phyloP scores from a whole-genome alignment of 1,139 yeast species.

The Hemisphaericaspora xylofermentans region DNA sequence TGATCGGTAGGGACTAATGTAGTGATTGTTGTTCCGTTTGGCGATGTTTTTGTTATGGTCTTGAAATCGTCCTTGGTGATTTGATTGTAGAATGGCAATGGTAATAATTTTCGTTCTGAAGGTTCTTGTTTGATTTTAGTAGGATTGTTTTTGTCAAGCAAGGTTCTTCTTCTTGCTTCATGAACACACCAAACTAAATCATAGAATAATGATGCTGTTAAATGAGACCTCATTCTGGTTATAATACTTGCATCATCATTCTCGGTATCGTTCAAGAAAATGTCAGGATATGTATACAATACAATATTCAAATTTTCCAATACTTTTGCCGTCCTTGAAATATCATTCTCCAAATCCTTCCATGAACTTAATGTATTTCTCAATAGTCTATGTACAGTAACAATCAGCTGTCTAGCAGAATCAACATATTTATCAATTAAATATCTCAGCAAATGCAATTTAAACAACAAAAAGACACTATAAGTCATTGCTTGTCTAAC shows the following conservation, averaged over 20 bases:
- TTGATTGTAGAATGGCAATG: conserved; percentile 90
- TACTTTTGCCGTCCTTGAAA: conserved; percentile 90
- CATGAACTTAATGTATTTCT: conserved; percentile 89
- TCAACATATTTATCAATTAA: conserved; percentile 77
- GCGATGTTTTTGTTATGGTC: conserved; percentile 81
- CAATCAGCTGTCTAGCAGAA: conserved; percentile 89
- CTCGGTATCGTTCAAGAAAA: conserved; percentile 42
- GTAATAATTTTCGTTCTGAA: conserved; percentile 45
- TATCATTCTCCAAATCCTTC: conserved; percentile 88
- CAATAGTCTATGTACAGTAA: conserved; percentile 83
- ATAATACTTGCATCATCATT: conserved; percentile 59
- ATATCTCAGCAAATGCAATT: conserved; percentile 77
- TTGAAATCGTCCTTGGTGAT: conserved; percentile 90
- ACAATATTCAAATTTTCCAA: conserved; percentile 87
- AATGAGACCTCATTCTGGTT: conserved; percentile 85
- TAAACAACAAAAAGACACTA: conserved; percentile 76
- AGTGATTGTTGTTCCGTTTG: conserved; percentile 89
- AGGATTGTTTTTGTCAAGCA: conserved; percentile 42
- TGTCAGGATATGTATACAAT: conserved; percentile 81
- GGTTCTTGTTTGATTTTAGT: conserved; percentile 1
- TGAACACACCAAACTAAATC: conserved; percentile 95
- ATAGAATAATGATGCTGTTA: conserved; percentile 87
- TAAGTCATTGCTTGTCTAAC: conserved; percentile 82
- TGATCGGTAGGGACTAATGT: conserved; percentile 84
- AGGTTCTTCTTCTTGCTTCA: conserved; percentile 80